A percentile compares a stretch with the other conserved stretches of the same genome.
phyloP scores from a whole-genome alignment of 768 basidiomycete genomes.

The Sarcodon aspratus region DNA sequence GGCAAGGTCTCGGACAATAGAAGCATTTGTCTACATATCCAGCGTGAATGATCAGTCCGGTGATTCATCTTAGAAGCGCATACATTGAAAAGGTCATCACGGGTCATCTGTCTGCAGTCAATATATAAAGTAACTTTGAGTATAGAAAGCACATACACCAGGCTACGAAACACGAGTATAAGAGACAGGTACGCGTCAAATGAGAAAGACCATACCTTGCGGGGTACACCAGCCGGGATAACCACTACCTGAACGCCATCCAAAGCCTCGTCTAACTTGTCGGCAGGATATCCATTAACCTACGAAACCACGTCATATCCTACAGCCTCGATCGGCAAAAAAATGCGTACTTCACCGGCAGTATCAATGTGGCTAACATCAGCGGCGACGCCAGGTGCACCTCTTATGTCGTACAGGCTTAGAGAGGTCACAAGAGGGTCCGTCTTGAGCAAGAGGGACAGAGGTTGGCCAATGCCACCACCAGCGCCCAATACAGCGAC shows the following conservation, averaged over 20 bases:
- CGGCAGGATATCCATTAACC: slow-evolving; percentile 75
- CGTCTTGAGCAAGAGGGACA: slow-evolving; percentile 86
- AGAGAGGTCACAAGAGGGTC: slow-evolving; percentile 84
- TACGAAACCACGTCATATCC: slow-evolving; percentile 15
- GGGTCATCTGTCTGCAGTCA: slow-evolving; percentile 61
- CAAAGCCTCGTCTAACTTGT: slow-evolving; percentile 83
- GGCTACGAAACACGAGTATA: slow-evolving; percentile 40
- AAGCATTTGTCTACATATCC: slow-evolving; percentile 74
- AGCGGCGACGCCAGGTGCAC: slow-evolving; percentile 93
- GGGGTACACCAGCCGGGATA: slow-evolving; percentile 97
- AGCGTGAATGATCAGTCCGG: background rate
- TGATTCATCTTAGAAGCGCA: slow-evolving; percentile 16
- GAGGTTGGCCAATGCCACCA: slow-evolving; percentile 97
- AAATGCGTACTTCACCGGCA: slow-evolving; percentile 52
- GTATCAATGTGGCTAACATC: slow-evolving; percentile 95
- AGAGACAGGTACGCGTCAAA: slow-evolving; percentile 10
- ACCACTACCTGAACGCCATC: slow-evolving; percentile 88
- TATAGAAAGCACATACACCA: slow-evolving; percentile 47
- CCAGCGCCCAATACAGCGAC: slow-evolving; percentile 97
- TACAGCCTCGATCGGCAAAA: background rate
- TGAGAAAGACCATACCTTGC: slow-evolving; percentile 58
- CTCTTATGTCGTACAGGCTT: slow-evolving; percentile 89
- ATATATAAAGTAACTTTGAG: slow-evolving; percentile 3
- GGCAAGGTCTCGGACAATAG: slow-evolving; percentile 95
- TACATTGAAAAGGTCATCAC: slow-evolving; percentile 94